A percentile compares a stretch with the other conserved stretches of the same genome.
Conservation (phyloP, 768 basidiomycete species). For the Lactifluus piperatus region DNA sequence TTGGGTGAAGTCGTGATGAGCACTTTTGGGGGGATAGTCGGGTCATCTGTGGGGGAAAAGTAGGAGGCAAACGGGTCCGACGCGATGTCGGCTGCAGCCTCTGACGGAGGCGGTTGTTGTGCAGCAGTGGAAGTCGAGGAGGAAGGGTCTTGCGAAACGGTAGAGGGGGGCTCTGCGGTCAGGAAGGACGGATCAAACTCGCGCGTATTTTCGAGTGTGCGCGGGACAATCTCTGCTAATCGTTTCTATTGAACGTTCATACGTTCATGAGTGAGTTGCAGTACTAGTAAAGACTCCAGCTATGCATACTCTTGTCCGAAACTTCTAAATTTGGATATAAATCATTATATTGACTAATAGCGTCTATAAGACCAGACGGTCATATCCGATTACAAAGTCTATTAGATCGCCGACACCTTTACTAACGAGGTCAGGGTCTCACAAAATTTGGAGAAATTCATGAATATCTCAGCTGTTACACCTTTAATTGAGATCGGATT, state of each 20-base stretch:
- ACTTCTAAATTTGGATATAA: no score
- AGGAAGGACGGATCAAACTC: slow-evolving; percentile 69
- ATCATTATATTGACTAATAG: no score
- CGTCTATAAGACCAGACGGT: no score
- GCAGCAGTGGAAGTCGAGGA: slow-evolving; percentile 20
- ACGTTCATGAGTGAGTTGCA: no score
- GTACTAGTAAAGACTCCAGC: no score
- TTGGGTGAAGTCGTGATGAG: slow-evolving; percentile 87
- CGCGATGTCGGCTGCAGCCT: slow-evolving; percentile 58
- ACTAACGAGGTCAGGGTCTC: no score
- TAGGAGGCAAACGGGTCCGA: slow-evolving; percentile 74
- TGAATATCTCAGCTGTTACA: no score
- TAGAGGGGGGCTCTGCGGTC: slow-evolving; percentile 40
- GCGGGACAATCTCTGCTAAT: slow-evolving; percentile 74
- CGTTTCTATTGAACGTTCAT: slow-evolving; percentile 63
- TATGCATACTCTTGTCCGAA: no score
- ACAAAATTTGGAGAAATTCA: no score
- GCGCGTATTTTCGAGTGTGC: slow-evolving; percentile 88
- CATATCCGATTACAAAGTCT: no score
- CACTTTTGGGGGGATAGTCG: slow-evolving; percentile 72
- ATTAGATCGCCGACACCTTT: no score
- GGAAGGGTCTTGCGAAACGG: slow-evolving; percentile 16
- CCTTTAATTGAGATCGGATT: no score
- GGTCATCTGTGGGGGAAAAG: slow-evolving; percentile 59
- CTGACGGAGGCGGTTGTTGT: slow-evolving; percentile 37